Evolutionary conservation across 805 yeast genomes (phyloP).

Genomic region (Sugiyamaella mastotermitis): DNA sequence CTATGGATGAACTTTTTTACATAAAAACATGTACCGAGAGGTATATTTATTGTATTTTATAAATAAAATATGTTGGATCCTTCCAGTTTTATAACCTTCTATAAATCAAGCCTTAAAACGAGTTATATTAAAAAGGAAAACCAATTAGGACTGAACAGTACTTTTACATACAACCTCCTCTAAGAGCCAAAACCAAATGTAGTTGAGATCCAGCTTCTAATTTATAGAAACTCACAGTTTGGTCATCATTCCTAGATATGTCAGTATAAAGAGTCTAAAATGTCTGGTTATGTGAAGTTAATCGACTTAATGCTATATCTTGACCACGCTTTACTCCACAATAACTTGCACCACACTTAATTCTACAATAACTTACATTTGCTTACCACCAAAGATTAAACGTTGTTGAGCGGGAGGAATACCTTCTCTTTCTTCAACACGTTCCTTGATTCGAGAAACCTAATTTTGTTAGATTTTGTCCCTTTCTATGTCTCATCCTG

Average conservation of each 20-base stretch:
- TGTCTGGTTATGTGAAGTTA: too few relatives aligned
- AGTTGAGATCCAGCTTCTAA: slow-evolving; percentile 79
- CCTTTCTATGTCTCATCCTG: not conserved
- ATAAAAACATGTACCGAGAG: too few relatives aligned
- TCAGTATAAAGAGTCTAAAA: slow-evolving; percentile 1
- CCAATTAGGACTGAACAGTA: too few relatives aligned
- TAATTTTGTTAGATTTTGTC: slow-evolving; percentile 23
- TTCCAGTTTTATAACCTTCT: too few relatives aligned
- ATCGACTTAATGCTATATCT: not conserved
- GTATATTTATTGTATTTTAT: too few relatives aligned
- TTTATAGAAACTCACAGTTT: slow-evolving; percentile 66
- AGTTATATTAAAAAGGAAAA: too few relatives aligned
- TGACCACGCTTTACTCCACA: too few relatives aligned
- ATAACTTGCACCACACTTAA: too few relatives aligned
- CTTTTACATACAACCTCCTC: slow-evolving; percentile 68
- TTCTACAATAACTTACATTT: slow-evolving; percentile 48
- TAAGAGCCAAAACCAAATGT: slow-evolving; percentile 83
- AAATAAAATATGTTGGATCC: too few relatives aligned
- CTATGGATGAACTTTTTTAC: too few relatives aligned
- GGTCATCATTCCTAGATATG: slow-evolving; percentile 56
- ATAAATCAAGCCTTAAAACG: too few relatives aligned
- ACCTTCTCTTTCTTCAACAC: slow-evolving; percentile 93
- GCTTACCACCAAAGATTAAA: slow-evolving; percentile 83
- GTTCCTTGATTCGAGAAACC: slow-evolving; percentile 74
- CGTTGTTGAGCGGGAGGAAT: slow-evolving; percentile 96